Evolutionary conservation across 371 early-diverging fungal species (phyloP), one percentile per base, ranked within the genome.

Genomic region (Synchytrium microbalum): DNA sequence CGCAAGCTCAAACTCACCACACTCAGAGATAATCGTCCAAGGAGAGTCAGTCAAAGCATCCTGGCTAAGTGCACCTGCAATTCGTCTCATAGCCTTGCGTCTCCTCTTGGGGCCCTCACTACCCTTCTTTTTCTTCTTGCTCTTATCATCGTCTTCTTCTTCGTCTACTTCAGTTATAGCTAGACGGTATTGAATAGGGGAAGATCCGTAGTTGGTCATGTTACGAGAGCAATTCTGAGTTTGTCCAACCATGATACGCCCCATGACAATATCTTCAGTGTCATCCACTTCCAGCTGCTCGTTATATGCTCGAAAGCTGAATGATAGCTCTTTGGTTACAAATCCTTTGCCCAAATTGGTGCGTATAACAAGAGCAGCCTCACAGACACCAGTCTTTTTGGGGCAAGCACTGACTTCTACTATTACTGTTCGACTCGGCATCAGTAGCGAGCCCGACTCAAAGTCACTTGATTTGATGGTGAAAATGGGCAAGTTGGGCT

Each of bases 181-280:
- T 13, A 73, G 61, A 1, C 78, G 72, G 60, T 69, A 80, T 31
- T 74, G 66, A 29, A 76, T 68, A n/a, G 51, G 28, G 24, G 63
- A 68, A 29, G 68, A 67, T 25, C 78, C 75, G 63, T 66, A 78
- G 67, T 80, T 80, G 16, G 70, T 71, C 0, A 80, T 55, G 51
- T 24, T 46, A 5, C 78, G 54, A 13, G 24, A n/a, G 25, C 69
- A 71, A 0, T 66, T 32, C 3, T 68, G 73, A 2, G 65, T 65
- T 33, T 78, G 71, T 1, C 78, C 80, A 52, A 73, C 67, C 69
- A 75, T 67, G 26, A 80, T 69, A 14, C 80, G 66, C 2, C 80
- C 80, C 26, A 80, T 71, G 1, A 72, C 69, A 1, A 65, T 67
- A 61, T 76, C 80, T 26, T 68, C 58, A 2, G 62, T 55, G 53